Base-by-base conservation (phyloP, 192 early-diverging fungal genomes). In the Coemansia sp. region DNA sequence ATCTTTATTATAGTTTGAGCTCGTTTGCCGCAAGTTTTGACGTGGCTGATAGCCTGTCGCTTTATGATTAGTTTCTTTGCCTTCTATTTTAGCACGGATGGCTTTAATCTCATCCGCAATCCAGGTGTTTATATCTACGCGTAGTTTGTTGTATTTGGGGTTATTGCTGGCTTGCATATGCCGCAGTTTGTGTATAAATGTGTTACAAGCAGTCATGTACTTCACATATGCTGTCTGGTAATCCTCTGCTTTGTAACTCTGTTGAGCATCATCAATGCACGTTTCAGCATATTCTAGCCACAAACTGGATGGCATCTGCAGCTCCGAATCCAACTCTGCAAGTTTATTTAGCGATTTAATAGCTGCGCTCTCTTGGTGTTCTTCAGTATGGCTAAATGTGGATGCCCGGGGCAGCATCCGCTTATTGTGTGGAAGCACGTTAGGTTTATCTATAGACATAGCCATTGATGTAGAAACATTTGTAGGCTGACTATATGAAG, bases 151-250 rank as follows among this genome's bases (percentile, higher is more conserved):
- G 43, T 82, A 85, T 20, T 62, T 64, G 8, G 65, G 48, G 42
- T 83, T 80, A 3, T 59, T 51, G 55, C 70, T 83, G 8, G 79
- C 78, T 18, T 61, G 57, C 46, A 69, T 58, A 5, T 68, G 61
- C 13, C 55, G 59, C 13, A 88, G 51, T 16, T 81, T 62, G 31
- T 82, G 79, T 6, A 72, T 47, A 20, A 82, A 47, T 21, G 84
- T 83, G 21, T 81, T 85, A 33, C 50, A 67, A 1, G 58, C 64
- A 15, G 54, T 68, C 69, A 66, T 69, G 41, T 59, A 76, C 10
- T 59, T 47, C 21, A 80, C 33, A 23, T 72, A 76, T 14, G 79
- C 79, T 30, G 51, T 58, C 20, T 80, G 65, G 18, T 50, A 38
- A 15, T 78, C 64, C 5, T 52, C 57, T 4, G 51, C n/a, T 6